Conservation (phyloP, 306 rosid species). For the Pueraria montana region DNA sequence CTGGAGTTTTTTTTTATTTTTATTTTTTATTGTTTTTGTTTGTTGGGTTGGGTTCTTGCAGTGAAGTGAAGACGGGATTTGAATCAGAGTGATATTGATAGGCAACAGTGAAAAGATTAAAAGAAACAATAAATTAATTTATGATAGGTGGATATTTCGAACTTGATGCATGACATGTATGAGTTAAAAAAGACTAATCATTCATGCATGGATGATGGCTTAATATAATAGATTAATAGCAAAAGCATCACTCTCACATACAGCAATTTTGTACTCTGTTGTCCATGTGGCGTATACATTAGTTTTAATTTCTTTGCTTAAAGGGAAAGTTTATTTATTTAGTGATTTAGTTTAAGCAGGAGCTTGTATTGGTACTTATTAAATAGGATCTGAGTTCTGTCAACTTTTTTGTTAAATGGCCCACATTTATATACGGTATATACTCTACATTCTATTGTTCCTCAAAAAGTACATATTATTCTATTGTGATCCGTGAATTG, state of each 20-base stretch:
- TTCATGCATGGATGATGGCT: neutral
- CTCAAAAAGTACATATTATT: neutral
- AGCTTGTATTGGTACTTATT: neutral
- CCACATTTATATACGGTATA: neutral
- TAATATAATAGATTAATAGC: neutral
- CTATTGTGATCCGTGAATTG: neutral
- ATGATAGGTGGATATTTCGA: neutral
- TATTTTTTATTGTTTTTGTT: conserved; percentile 3
- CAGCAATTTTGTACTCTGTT: conserved; percentile 4
- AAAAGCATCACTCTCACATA: neutral
- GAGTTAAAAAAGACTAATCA: neutral
- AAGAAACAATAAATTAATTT: neutral
- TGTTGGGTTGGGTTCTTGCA: neutral
- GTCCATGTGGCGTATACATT: neutral
- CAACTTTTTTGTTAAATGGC: neutral
- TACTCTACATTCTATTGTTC: neutral
- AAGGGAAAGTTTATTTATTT: neutral
- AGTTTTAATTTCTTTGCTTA: conserved; percentile 21
- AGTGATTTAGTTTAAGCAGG: neutral
- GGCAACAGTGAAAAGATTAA: neutral
- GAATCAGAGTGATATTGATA: conserved; percentile 19
- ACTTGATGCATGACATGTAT: neutral
- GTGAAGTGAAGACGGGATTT: conserved; percentile 5
- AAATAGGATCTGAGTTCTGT: conserved; percentile 2
- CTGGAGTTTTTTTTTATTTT: too few relatives aligned